Base-by-base conservation (phyloP, 768 basidiomycete species). In the Leccinellum albellum region DNA sequence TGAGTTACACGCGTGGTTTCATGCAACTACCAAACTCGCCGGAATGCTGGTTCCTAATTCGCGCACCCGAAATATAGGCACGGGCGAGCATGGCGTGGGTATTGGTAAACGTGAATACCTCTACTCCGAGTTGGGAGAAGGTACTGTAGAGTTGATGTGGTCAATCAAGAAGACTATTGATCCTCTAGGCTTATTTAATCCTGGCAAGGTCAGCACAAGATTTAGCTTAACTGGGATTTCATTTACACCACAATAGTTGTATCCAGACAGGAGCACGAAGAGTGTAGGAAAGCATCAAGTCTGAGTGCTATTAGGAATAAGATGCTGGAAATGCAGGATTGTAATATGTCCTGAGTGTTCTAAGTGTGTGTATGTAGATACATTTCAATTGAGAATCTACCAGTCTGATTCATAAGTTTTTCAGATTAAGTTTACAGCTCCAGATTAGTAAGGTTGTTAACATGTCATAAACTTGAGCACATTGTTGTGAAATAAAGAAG, bases 61-160 rank as follows among this genome's bases (percentile, higher is more conserved):
- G 12, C 10, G 48, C 28, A 15, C 14, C 32, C 13, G 28, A 7
- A 24, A 47, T 13, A n/a, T 46, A 87, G 86, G 85, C 62, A 88
- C 86, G 0, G 89, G 89, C 3, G 92, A 94, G 64, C 92, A 94
- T 64, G 92, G 91, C 2, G 89, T 94, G 6, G 93, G 92, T 1
- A 75, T 93, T 12, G 92, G 91, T 3, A 94, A 94, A 75, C 83
- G 82, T 57, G 79, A 87, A 58, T 95, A 87, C 66, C 78, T 97
- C 15, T 78, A 81, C 12, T 80, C 86, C 44, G 94, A 97, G 66
- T 78, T 97, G 0, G 94, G 94, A 0, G 76, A 76, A 24, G 91
- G 89, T 2, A 95, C 94, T 0, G 87, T 96, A 8, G 79, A 81
- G 49, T 69, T 95, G 26, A 94, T 96, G 92, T 86, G 88, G 73